phyloP scores from a whole-genome alignment of 163 green algal species.

The Picocystis sp. region DNA sequence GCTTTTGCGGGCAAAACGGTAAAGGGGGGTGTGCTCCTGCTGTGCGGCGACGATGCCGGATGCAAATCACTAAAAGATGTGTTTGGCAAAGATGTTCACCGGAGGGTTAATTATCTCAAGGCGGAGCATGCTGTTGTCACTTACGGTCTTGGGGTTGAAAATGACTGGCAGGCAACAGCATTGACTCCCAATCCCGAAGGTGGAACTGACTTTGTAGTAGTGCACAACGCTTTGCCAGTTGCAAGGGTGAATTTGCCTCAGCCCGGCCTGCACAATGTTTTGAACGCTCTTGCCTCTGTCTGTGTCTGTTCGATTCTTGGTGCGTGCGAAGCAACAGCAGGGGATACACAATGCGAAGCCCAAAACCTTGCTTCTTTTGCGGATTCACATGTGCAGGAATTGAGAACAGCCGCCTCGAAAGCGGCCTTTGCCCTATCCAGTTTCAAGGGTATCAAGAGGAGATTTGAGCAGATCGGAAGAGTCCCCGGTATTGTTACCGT shows the following conservation, averaged over 20 bases:
- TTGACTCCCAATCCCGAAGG: constrained; percentile 14
- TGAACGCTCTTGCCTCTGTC: constrained; percentile 22
- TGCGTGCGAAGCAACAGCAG: constrained; percentile 4
- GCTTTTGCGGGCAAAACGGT: constrained; percentile 6
- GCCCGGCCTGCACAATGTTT: constrained; percentile 21
- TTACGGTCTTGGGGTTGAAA: constrained; percentile 19
- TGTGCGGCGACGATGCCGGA: constrained; percentile 12
- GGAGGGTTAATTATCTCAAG: background rate
- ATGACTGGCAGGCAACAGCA: constrained; percentile 18
- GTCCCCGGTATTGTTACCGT: constrained; percentile 1
- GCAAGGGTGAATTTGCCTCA: constrained; percentile 14
- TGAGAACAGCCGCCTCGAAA: constrained; percentile 7
- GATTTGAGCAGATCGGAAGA: constrained; percentile 21
- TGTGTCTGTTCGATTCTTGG: background rate
- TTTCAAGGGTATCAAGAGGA: constrained; percentile 18
- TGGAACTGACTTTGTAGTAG: constrained; percentile 18
- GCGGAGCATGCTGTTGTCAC: constrained; percentile 14
- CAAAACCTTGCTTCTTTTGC: too few species aligned
- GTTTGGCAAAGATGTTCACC: constrained; percentile 1
- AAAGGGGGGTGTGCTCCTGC: constrained; percentile 6
- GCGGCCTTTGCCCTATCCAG: constrained; percentile 1
- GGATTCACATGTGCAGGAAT: background rate
- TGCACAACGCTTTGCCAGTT: constrained; percentile 2
- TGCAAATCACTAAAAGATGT: background rate
- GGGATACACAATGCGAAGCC: background rate